Evolutionary conservation across 2,329 filamentous ascomycete genomes (phyloP).

Genomic region (Hirsutella thompsonii): DNA sequence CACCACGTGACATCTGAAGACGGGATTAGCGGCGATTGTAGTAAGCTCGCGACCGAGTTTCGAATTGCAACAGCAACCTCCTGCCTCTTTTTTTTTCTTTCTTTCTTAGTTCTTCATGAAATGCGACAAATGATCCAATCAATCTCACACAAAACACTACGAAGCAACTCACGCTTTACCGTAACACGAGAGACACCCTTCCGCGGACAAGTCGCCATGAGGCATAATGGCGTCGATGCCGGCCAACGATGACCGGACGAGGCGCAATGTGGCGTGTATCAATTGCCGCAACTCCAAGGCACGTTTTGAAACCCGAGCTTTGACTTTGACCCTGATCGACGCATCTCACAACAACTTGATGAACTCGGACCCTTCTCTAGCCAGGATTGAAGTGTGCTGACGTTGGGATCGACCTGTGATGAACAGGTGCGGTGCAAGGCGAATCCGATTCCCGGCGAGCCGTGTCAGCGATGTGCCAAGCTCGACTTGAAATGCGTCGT

Average conservation of each 20-base stretch:
- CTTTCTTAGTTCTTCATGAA: too few species aligned
- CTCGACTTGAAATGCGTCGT: constrained; percentile 29
- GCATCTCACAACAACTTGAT: too few species aligned
- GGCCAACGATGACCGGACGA: constrained; percentile 16
- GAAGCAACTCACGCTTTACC: too few species aligned
- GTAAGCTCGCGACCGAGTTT: neutral
- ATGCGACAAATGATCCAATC: neutral
- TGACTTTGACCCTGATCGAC: too few species aligned
- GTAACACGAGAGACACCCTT: too few species aligned
- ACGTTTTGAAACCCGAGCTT: constrained; percentile 5
- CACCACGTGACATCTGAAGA: constrained; percentile 3
- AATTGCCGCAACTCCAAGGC: constrained; percentile 28
- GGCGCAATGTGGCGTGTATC: constrained; percentile 24
- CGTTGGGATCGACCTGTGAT: neutral
- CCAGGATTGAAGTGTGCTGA: too few species aligned
- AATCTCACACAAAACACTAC: too few species aligned
- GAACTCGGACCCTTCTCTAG: too few species aligned
- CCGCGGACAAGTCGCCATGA: constrained; percentile 6
- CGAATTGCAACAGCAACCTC: too few species aligned
- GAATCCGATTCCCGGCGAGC: constrained; percentile 22
- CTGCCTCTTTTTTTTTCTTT: too few species aligned
- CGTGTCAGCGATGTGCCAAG: constrained; percentile 32
- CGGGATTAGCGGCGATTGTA: constrained; percentile 6
- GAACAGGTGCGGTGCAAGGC: constrained; percentile 30
- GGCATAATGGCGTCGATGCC: constrained; percentile 14